Conservation (phyloP, 179 eudicot species). For the Amaranthus tricolor region DNA sequence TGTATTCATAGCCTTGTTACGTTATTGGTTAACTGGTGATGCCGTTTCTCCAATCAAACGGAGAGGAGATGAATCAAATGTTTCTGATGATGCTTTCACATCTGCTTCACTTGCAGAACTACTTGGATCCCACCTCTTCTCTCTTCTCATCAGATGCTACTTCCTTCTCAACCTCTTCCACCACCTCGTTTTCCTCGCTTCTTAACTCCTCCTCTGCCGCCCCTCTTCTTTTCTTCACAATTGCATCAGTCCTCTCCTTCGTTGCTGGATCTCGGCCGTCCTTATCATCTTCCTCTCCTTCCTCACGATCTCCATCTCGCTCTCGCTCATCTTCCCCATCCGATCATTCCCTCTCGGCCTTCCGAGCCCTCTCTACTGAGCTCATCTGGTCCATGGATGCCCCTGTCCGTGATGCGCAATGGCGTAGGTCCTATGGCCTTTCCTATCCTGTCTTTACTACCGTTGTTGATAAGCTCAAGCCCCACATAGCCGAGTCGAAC, state of each 20-base stretch:
- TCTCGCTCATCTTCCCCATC: slow-evolving; percentile 37
- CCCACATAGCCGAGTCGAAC: slow-evolving; percentile 68
- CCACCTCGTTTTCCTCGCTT: slow-evolving; percentile 40
- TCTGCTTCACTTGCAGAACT: slow-evolving; percentile 77
- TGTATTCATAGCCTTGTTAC: background rate
- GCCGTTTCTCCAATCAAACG: background rate
- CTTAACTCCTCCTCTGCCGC: slow-evolving; percentile 40
- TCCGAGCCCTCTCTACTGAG: slow-evolving; percentile 83
- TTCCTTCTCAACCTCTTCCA: slow-evolving; percentile 37
- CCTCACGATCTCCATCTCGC: slow-evolving; percentile 25
- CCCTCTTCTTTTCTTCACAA: slow-evolving; percentile 54
- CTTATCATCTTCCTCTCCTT: slow-evolving; percentile 23
- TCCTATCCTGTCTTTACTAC: slow-evolving; percentile 89
- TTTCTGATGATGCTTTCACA: slow-evolving; percentile 72
- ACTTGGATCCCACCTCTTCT: slow-evolving; percentile 71
- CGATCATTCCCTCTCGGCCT: slow-evolving; percentile 65
- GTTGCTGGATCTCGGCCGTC: slow-evolving; percentile 58
- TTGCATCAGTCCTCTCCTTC: slow-evolving; percentile 56
- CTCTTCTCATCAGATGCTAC: slow-evolving; percentile 35
- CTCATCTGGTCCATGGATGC: slow-evolving; percentile 88
- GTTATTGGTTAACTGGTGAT: background rate
- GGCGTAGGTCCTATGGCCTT: slow-evolving; percentile 76
- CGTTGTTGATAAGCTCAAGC: slow-evolving; percentile 77
- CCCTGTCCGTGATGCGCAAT: slow-evolving; percentile 67
- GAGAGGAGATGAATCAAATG: slow-evolving; percentile 59